A percentile compares a stretch with the other conserved stretches of the same genome.
Conservation (phyloP, 2,329 filamentous ascomycete species). For the Fusarium sp. region DNA sequence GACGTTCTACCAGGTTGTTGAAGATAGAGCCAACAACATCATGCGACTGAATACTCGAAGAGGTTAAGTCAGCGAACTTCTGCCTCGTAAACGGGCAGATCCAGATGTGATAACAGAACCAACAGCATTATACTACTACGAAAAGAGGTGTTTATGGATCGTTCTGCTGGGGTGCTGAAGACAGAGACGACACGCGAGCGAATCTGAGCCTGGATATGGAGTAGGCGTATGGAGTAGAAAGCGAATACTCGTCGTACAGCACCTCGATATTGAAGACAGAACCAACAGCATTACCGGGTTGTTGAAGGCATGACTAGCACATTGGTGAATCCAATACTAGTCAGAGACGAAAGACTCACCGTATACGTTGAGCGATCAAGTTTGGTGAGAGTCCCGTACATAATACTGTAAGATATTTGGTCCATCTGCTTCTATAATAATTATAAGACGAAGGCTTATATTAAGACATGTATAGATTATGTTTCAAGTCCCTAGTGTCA, state of each 20-base stretch:
- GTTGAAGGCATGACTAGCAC: not conserved
- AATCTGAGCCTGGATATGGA: not conserved
- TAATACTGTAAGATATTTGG: not conserved
- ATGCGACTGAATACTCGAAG: not conserved
- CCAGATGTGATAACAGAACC: not conserved
- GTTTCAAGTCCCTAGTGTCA: not conserved
- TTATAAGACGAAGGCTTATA: not conserved
- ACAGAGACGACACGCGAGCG: not conserved
- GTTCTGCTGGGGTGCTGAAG: not conserved
- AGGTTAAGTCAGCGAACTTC: not conserved
- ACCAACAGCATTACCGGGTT: not conserved
- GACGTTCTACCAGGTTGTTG: not conserved
- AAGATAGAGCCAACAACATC: not conserved
- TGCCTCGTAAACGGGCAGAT: too few relatives aligned
- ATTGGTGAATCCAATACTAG: not conserved
- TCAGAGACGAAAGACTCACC: not conserved
- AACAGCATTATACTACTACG: not conserved
- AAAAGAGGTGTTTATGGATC: not conserved
- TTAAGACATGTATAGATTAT: not conserved
- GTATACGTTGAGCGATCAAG: not conserved
- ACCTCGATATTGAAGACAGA: not conserved
- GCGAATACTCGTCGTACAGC: not conserved
- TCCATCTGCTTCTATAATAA: not conserved
- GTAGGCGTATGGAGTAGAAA: not conserved
- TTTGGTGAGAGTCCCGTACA: not conserved